Percentiles rank a stretch among this genome's conserved stretches.
Conservation (phyloP, 148 eudicot species). For the Rhododendron kiyosumense region DNA sequence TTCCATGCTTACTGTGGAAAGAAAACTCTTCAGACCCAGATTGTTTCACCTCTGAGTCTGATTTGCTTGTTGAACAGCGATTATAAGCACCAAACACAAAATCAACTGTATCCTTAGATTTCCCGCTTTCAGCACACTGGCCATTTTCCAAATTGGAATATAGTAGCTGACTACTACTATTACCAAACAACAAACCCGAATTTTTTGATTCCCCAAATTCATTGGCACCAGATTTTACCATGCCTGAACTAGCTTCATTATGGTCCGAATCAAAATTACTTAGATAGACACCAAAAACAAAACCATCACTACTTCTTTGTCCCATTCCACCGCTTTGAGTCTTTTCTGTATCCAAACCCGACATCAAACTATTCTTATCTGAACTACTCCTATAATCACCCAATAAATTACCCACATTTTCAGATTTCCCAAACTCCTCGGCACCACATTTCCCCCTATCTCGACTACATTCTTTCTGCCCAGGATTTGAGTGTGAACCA, state of each 20-base stretch:
- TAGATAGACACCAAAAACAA: constrained; percentile 9
- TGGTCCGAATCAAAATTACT: not conserved
- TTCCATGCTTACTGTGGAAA: constrained; percentile 6
- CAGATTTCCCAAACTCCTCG: constrained; percentile 15
- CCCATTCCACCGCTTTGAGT: not conserved
- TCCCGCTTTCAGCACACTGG: not conserved
- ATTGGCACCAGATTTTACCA: not conserved
- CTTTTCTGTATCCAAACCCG: not conserved
- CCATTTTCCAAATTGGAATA: not conserved
- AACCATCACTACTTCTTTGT: not conserved
- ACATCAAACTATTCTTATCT: not conserved
- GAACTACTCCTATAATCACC: not conserved
- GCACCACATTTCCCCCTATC: not conserved
- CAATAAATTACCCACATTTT: not conserved
- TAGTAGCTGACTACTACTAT: not conserved
- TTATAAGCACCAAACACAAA: not conserved
- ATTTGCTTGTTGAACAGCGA: not conserved
- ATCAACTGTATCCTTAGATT: not conserved
- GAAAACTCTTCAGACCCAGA: constrained; percentile 1
- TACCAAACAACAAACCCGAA: not conserved
- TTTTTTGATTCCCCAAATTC: not conserved
- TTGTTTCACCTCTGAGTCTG: constrained; percentile 2
- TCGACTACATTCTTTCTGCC: not conserved
- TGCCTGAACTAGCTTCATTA: not conserved
- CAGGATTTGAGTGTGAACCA: constrained; percentile 10